Base-by-base conservation (phyloP, 805 yeast species). In the Wickerhamomyces subpelliculosus region DNA sequence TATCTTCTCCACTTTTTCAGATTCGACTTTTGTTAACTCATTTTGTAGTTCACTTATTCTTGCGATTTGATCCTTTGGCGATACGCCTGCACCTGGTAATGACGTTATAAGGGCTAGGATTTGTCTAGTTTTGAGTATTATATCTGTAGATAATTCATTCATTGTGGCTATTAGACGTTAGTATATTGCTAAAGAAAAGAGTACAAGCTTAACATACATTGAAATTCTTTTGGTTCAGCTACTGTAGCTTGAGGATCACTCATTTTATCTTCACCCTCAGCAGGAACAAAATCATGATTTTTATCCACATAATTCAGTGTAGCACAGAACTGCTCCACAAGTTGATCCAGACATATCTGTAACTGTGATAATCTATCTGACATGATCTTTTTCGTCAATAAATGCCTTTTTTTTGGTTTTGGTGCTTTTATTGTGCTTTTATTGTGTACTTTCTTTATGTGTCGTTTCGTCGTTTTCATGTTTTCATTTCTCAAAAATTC, bases 31-130 rank as follows among this genome's bases (percentile, higher is more conserved):
- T 11, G 70, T 67, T 38, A 89, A 61, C 47, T 84, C 85, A 32
- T 57, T 55, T 35, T 84, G 82, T 34, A 93, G 63, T 12, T 65
- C 67, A 36, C 71, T 73, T 14, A 90, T 84, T 42, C 72, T 70
- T 21, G 64, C 61, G 55, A 88, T 57, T 59, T 89, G 97, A 38
- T 76, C 80, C 32, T 70, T 74, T 19, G 84, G 83, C 2, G 89
- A 76, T 1, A 83, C 89, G 8, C 94, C 96, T 3, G 87, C 85
- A 11, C 97, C 97, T 0, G 98, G 98, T 31, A 90, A 65, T 3
- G 95, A 78, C 54, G 85, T 94, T 28, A 90, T 88, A 21, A 90
- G 73, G 51, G 84, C 79, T 28, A 85, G 73, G 13, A 90, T 84
- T 57, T 93, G 97, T 49, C 94, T 73, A 5, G 94, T 76, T 54